A percentile compares a stretch with the other conserved stretches of the same genome.
These are phyloP conservation scores for Monilinia fructigena DNA, from an alignment of 2,329 filamentous ascomycete species.

Conservation along the genomic window DNA sequence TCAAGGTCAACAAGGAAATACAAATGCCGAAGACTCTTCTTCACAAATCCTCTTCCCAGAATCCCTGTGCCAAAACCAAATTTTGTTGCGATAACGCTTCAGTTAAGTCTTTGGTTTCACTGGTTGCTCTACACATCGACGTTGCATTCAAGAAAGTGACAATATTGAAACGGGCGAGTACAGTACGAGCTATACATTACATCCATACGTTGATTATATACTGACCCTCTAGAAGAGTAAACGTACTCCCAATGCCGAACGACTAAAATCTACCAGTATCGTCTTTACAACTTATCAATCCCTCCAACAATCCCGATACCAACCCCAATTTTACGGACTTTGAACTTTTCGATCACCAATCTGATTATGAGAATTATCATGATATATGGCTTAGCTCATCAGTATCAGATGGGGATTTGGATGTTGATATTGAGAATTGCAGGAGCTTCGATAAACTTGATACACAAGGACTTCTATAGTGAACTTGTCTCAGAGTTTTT, in stretches of 20 bases:
- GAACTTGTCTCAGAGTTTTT: not conserved
- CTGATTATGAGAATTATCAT: not conserved
- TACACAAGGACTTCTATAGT: conserved; percentile 6
- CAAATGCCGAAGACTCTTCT: not conserved
- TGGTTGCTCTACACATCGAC: not conserved
- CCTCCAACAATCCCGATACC: not conserved
- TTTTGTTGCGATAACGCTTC: not conserved
- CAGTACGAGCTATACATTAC: not conserved
- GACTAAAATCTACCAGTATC: not conserved
- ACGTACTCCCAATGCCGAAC: not conserved
- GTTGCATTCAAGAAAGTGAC: not conserved
- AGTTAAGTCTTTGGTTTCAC: not conserved
- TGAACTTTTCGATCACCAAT: not conserved
- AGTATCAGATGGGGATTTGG: not conserved
- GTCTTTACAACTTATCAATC: not conserved
- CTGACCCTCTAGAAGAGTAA: not conserved
- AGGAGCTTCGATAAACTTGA: conserved; percentile 1
- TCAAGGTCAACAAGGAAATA: not conserved
- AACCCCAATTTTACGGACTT: not conserved
- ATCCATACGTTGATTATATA: not conserved
- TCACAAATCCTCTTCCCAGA: too few relatives aligned
- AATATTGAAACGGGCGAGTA: not conserved
- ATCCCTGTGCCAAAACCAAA: too few relatives aligned
- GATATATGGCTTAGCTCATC: not conserved
- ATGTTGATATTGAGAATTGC: not conserved